These are phyloP conservation scores for Mycena olivaceomarginata DNA, from an alignment of 768 basidiomycete genomes.

Conservation along the genomic window DNA sequence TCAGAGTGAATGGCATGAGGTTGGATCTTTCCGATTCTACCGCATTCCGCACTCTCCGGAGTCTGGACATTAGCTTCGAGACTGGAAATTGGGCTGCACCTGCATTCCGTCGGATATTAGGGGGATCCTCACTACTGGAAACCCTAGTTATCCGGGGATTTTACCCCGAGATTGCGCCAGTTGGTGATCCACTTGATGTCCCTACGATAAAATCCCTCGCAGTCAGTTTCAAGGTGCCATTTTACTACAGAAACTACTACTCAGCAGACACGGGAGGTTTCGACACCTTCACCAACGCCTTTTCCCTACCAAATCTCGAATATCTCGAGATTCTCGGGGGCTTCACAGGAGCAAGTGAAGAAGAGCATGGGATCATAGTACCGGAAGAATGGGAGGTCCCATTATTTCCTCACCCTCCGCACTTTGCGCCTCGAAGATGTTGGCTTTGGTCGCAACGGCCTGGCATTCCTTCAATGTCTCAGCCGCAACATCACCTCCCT, in stretches of 20 bases:
- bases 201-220: slow-evolving; percentile 14
- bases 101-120: neutral
- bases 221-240: neutral
- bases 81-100: neutral
- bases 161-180: neutral
- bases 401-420: slow-evolving; percentile 14
- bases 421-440: slow-evolving; percentile 20
- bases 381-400: slow-evolving; percentile 9
- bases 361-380: neutral
- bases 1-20: neutral
- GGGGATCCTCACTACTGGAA: neutral
- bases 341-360: neutral
- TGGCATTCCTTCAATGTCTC: slow-evolving; percentile 11
- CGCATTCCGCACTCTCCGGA: neutral
- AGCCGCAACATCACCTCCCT: slow-evolving; percentile 8
- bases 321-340: slow-evolving; percentile 22
- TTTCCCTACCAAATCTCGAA: slow-evolving; percentile 27
- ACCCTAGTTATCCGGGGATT: slow-evolving; percentile 21
- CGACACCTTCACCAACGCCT: neutral
- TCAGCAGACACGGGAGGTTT: neutral
- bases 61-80: neutral
- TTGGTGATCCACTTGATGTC: neutral
- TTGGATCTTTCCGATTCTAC: neutral
- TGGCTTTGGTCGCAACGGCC: neutral
- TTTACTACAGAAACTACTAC: neutral